These are phyloP conservation scores for Strobilomyces dryophilus DNA, from an alignment of 768 basidiomycete species.

Conservation along the genomic window DNA sequence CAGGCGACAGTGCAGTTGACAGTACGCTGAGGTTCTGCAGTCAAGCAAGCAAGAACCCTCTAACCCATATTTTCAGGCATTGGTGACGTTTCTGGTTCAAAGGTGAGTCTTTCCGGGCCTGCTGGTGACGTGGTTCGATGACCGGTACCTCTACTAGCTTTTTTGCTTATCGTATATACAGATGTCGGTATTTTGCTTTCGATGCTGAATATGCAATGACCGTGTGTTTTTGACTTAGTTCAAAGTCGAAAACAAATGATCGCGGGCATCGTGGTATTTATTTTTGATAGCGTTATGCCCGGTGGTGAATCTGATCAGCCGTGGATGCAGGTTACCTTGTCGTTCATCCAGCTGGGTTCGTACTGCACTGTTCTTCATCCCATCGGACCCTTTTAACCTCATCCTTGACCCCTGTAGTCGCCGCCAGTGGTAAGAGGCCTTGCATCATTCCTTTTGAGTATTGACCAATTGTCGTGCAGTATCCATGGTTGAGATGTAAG, in stretches of 20 bases:
- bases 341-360: conserved; percentile 18
- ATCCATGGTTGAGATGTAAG: conserved; percentile 22
- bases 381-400: not conserved
- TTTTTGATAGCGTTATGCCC: not conserved
- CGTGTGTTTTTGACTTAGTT: conserved; percentile 5
- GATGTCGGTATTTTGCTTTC: conserved; percentile 7
- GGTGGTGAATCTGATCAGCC: not conserved
- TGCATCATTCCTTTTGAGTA: not conserved
- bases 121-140: not conserved
- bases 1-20: conserved; percentile 22
- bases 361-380: not conserved
- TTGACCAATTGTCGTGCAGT: conserved; percentile 9
- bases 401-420: not conserved
- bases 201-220: not conserved
- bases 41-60: not conserved
- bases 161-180: conserved; percentile 25
- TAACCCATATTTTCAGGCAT: conserved; percentile 12
- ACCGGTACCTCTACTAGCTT: conserved; percentile 11
- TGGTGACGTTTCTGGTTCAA: conserved; percentile 25
- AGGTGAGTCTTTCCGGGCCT: not conserved
- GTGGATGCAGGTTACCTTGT: conserved; percentile 9
- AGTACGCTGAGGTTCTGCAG: conserved; percentile 4
- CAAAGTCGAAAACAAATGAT: conserved; percentile 8
- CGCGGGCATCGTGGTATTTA: conserved; percentile 16
- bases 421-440: conserved; percentile 17